Conservation (phyloP, 345 rosid species). For the Eucalyptus marginata region DNA sequence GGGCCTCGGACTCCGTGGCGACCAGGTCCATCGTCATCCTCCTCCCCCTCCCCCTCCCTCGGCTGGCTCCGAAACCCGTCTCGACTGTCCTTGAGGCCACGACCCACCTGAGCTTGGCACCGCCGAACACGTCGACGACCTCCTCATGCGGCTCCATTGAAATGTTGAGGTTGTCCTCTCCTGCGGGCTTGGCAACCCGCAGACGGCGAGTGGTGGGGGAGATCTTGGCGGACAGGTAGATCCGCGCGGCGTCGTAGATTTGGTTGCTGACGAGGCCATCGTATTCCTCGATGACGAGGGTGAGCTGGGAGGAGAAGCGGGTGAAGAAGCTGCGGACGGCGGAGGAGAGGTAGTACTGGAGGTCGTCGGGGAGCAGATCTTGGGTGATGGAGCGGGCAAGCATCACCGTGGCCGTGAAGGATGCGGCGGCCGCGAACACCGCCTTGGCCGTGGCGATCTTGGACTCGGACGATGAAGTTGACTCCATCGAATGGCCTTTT, state of each 20-base stretch:
- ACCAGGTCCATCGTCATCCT: background rate
- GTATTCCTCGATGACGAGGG: constrained; percentile 14
- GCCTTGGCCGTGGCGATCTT: constrained; percentile 9
- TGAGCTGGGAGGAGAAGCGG: constrained; percentile 13
- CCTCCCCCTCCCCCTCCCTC: background rate
- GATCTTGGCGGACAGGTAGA: constrained; percentile 6
- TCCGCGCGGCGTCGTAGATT: constrained; percentile 11
- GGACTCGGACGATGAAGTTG: background rate
- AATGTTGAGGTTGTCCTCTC: constrained; percentile 30
- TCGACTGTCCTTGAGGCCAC: constrained; percentile 29
- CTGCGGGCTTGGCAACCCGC: constrained; percentile 31
- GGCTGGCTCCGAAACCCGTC: constrained; percentile 2
- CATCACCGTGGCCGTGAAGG: constrained; percentile 15
- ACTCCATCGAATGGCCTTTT: background rate
- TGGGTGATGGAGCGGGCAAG: constrained; percentile 13
- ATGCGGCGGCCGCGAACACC: constrained; percentile 16
- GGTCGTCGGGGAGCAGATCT: constrained; percentile 11
- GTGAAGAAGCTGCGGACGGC: background rate
- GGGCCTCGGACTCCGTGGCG: constrained; percentile 4
- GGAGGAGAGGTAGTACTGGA: background rate
- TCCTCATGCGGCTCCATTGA: constrained; percentile 42
- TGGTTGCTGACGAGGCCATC: constrained; percentile 15
- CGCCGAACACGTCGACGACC: constrained; percentile 31
- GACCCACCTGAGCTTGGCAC: constrained; percentile 38
- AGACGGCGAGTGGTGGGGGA: constrained; percentile 12